phyloP scores from a whole-genome alignment of 2,329 filamentous ascomycete genomes.

The Xylaria sp. region DNA sequence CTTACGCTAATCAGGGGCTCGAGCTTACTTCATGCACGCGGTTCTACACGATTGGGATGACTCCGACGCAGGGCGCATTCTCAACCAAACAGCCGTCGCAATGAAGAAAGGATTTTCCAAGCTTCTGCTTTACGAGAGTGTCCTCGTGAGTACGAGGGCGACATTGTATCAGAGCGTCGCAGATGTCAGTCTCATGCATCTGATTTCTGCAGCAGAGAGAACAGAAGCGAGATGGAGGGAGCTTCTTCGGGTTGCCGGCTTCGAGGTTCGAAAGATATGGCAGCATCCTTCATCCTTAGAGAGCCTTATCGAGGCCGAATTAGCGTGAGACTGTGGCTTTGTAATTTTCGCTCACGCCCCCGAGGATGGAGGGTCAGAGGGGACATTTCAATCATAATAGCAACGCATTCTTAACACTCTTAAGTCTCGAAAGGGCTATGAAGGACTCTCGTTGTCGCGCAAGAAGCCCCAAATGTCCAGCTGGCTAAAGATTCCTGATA shows the following conservation, averaged over 20 bases:
- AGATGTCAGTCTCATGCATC: constrained; percentile 34
- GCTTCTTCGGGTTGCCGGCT: constrained; percentile 35
- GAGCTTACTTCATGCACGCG: constrained; percentile 45
- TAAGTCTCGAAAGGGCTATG: too few relatives aligned
- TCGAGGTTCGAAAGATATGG: constrained; percentile 42
- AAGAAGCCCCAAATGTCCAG: too few relatives aligned
- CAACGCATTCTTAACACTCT: too few relatives aligned
- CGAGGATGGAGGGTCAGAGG: too few relatives aligned
- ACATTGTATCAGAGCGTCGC: constrained; percentile 29
- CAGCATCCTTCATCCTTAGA: constrained; percentile 34
- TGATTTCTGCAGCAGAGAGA: constrained; percentile 37
- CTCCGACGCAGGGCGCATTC: constrained; percentile 43
- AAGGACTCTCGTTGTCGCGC: too few relatives aligned
- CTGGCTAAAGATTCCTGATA: too few relatives aligned
- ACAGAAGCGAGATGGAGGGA: constrained; percentile 39
- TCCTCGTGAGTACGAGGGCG: constrained; percentile 22
- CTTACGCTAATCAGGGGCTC: constrained; percentile 48
- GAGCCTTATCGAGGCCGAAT: constrained; percentile 39
- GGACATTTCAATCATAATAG: too few relatives aligned
- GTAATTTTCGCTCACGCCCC: too few relatives aligned
- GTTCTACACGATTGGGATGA: constrained; percentile 52
- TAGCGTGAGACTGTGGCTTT: constrained; percentile 1
- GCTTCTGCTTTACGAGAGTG: constrained; percentile 53
- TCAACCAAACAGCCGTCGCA: constrained; percentile 38
- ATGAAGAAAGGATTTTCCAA: constrained; percentile 53